Evolutionary conservation across 306 rosid species (phyloP).

Genomic region (Canavalia gladiata): DNA sequence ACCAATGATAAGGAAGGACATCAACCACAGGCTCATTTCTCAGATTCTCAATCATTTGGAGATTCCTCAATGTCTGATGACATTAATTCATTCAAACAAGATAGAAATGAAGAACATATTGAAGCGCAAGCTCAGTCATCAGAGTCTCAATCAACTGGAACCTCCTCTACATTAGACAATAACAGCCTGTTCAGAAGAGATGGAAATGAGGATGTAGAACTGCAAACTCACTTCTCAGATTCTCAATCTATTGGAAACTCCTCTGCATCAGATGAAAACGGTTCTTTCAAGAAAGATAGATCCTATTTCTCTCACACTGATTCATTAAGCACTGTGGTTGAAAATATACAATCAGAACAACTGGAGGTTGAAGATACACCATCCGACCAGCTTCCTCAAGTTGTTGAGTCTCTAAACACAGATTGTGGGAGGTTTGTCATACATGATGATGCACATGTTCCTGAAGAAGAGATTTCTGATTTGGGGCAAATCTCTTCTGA

Average conservation of each 20-base stretch:
- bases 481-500: conserved; percentile 49
- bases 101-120: conserved; percentile 56
- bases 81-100: conserved; percentile 69
- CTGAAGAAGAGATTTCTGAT: conserved; percentile 58
- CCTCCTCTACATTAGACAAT: conserved; percentile 50
- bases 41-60: conserved; percentile 77
- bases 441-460: conserved; percentile 48
- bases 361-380: conserved; percentile 50
- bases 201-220: conserved; percentile 50
- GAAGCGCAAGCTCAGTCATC: conserved; percentile 48
- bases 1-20: conserved; percentile 61
- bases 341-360: conserved; percentile 60
- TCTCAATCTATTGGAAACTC: conserved; percentile 74
- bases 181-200: conserved; percentile 49
- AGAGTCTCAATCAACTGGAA: conserved; percentile 55
- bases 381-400: conserved; percentile 50
- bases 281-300: conserved; percentile 59
- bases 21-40: conserved; percentile 47
- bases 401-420: conserved; percentile 50
- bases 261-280: conserved; percentile 64
- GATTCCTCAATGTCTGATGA: conserved; percentile 70
- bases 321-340: conserved; percentile 57
- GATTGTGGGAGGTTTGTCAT: conserved; percentile 46
- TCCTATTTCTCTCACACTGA: conserved; percentile 65
- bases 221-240: conserved; percentile 67